A percentile compares a stretch with the other conserved stretches of the same genome.
Evolutionary conservation across 2,329 filamentous ascomycete genomes (phyloP).

Genomic region (Clarireedia paspali): DNA sequence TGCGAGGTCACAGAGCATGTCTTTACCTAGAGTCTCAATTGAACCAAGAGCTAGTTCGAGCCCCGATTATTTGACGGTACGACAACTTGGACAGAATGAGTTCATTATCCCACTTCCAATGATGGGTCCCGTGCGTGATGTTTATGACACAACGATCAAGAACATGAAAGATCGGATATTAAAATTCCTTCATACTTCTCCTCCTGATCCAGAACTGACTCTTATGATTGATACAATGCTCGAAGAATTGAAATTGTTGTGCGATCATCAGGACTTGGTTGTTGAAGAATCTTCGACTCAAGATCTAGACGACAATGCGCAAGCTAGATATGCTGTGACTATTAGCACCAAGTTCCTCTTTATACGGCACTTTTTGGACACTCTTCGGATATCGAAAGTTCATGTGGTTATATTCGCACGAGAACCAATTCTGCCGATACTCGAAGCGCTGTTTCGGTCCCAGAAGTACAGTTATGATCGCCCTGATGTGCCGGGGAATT

Average conservation of each 20-base stretch:
- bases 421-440: constrained; percentile 41
- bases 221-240: constrained; percentile 44
- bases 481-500: constrained; percentile 24
- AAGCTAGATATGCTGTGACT: constrained; percentile 44
- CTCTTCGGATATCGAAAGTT: constrained; percentile 35
- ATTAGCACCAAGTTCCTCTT: constrained; percentile 56
- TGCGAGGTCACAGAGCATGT: background rate
- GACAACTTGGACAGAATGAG: constrained; percentile 31
- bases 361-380: constrained; percentile 45
- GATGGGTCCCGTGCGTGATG: constrained; percentile 42
- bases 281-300: constrained; percentile 35
- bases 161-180: constrained; percentile 38
- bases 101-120: constrained; percentile 51
- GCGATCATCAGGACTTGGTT: constrained; percentile 50
- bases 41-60: background rate
- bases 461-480: constrained; percentile 31
- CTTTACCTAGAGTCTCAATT: constrained; percentile 2
- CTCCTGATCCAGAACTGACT: background rate
- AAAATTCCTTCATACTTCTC: constrained; percentile 38
- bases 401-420: constrained; percentile 48
- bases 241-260: constrained; percentile 43
- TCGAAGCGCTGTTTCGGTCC: constrained; percentile 41
- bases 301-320: constrained; percentile 33
- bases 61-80: background rate
- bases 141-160: constrained; percentile 44